phyloP scores from a whole-genome alignment of 2,329 filamentous ascomycete species.

The Xylariaceae sp. region DNA sequence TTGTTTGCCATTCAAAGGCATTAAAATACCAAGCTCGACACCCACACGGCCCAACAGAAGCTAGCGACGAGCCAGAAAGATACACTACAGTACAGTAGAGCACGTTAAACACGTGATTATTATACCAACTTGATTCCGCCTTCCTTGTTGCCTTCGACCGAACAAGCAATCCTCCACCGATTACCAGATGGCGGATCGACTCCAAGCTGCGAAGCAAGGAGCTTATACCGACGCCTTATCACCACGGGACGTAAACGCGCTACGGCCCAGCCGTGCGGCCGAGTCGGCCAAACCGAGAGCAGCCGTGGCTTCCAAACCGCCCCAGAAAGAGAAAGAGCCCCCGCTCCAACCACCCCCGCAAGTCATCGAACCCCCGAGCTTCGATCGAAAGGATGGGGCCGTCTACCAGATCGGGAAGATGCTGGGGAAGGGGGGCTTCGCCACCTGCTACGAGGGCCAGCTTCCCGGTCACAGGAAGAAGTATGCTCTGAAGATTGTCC shows the following conservation, averaged over 20 bases:
- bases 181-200: constrained; percentile 41
- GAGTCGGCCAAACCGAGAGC: constrained; percentile 47
- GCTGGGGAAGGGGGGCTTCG: constrained; percentile 76
- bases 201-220: constrained; percentile 43
- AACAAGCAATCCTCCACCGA: constrained; percentile 6
- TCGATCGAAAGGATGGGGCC: constrained; percentile 63
- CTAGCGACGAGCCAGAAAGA: too few species aligned
- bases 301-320: constrained; percentile 31
- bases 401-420: constrained; percentile 69
- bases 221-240: constrained; percentile 59
- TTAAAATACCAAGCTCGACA: too few species aligned
- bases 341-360: constrained; percentile 58
- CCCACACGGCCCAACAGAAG: too few species aligned
- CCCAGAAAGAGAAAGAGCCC: constrained; percentile 57
- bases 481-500: constrained; percentile 77
- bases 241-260: constrained; percentile 59
- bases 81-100: too few species aligned
- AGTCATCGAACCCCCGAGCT: constrained; percentile 58
- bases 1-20: too few species aligned
- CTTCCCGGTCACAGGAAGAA: constrained; percentile 60
- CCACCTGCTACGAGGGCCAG: constrained; percentile 72
- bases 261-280: constrained; percentile 36
- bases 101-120: constrained; percentile 8
- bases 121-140: constrained; percentile 5
- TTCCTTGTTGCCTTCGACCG: constrained; percentile 9